Evolutionary conservation across 768 basidiomycete genomes (phyloP), one percentile per base, ranked within the genome.

Genomic region (Lepiota subincarnata): DNA sequence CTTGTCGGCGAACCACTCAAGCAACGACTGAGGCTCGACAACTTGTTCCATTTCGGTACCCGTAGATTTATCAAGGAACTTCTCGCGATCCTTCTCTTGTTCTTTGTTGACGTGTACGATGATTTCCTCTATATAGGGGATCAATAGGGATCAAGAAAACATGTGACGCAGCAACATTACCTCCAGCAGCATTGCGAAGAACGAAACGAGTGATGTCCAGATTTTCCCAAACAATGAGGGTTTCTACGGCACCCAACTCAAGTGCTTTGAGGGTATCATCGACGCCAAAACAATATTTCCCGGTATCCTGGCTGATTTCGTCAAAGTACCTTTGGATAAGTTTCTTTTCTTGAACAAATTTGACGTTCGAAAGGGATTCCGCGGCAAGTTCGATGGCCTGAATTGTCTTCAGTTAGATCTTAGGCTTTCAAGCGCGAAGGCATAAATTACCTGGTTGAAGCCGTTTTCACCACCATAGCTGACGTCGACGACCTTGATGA

Each of bases 1-100:
- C 67, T 95, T 93, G 68, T 98, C 97, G 41, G 97, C 87, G 68
- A 98, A 93, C 97, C 97, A 98, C 69, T 99, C 97, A 55, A 99
- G 83, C 8, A 98, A 80, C 45, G 89, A 77, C 64, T 89, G 82
- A 1, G 97, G 86, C 60, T 99, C 97, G 1, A 62, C 62, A 7
- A 72, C 71, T 68, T 89, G 87, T 67, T 99, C 97, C 97, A 99
- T 99, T 77, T 99, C 97, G 36, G 85, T 66, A 2, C 90, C 87
- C 13, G 95, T 99, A 3, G 90, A 89, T 71, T 96, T 95, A 79
- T 99, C 97, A 5, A 84, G 68, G 73, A 98, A 98, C 76, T 89
- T 95, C 65, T 93, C 92, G 58, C 90, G 86, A 65, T 97, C 93
- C 69, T 91, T 92, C 65, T 94, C 92, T 62, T 88, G 87, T 55